These are phyloP conservation scores for Penicillium hordei DNA, from an alignment of 2,329 filamentous ascomycete species.

Conservation along the genomic window DNA sequence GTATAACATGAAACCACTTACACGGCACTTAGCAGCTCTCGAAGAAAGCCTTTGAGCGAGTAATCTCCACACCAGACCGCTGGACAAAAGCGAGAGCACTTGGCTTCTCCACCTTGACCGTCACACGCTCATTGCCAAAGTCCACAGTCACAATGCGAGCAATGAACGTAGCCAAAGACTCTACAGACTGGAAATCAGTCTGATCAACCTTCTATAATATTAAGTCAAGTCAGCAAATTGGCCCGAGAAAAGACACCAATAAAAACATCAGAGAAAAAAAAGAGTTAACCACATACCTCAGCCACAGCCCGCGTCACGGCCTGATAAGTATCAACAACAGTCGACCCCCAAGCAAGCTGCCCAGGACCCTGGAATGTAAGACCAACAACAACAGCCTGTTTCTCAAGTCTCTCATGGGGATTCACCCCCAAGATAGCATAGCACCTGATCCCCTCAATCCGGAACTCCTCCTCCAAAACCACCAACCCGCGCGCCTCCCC, in stretches of 20 bases:
- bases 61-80: conserved; percentile 51
- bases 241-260: background rate
- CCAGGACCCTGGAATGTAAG: conserved; percentile 39
- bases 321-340: conserved; percentile 41
- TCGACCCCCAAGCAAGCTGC: conserved; percentile 34
- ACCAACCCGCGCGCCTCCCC: conserved; percentile 28
- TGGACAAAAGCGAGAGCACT: conserved; percentile 52
- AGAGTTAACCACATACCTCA: conserved; percentile 32
- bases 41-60: conserved; percentile 48
- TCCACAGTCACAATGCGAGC: conserved; percentile 48
- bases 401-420: conserved; percentile 52
- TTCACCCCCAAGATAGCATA: conserved; percentile 55
- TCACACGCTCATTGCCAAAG: conserved; percentile 48
- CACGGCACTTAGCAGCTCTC: conserved; percentile 17
- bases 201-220: conserved; percentile 45
- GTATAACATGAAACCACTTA: background rate
- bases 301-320: conserved; percentile 40
- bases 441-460: conserved; percentile 46
- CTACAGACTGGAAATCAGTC: conserved; percentile 52
- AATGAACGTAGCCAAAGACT: conserved; percentile 51
- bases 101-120: conserved; percentile 51
- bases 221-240: conserved; percentile 13
- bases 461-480: conserved; percentile 40
- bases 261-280: background rate
- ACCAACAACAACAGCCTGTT: conserved; percentile 49